Evolutionary conservation across 345 rosid genomes (phyloP), one percentile per base, ranked within the genome.

Genomic region (Alliaria petiolata): DNA sequence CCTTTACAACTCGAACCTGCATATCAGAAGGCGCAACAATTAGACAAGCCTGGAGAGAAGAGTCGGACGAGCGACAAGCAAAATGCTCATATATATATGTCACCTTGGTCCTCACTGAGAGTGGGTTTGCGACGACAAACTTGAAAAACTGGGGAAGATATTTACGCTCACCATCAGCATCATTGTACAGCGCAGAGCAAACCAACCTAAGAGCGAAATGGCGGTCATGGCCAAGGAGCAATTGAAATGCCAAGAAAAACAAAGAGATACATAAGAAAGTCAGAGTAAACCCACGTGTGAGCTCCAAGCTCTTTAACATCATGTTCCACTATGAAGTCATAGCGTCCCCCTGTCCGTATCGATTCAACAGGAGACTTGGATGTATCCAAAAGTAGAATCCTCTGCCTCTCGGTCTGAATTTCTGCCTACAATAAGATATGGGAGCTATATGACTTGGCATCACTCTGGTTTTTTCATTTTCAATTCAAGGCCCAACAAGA

Each of bases 271-370:
- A 26, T 1, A 7, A 35, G 55, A 34, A 19, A 68, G 28, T 3
- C 16, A 49, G 1, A 34, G 55, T 7, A 52, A 65, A 77, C 72
- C 31, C 51, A 95, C 98, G 98, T 95, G 81, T 95, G 96, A 82
- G 99, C 92, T 44, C 99, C 99, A 7, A 95, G 97, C 82, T 91
- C 99, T 88, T 95, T 91, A 6, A 95, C 97, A 72, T 95, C 99
- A 68, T 95, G 97, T 56, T 95, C 99, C 14, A 95, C 96, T 17
- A 95, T 87, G 80, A 95, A 95, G 79, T 95, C 98, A 60, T 95
- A 95, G 38, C 92, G 96, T 15, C 97, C 99, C 3, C 87, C 90
- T 0, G 93, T 86, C 16, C 97, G 86, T 51, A 95, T 87, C 0
- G 96, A 78, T 77, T 95, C 97, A 25, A 95, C 97, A 2, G 99